Conservation (phyloP, 306 rosid genomes). For the Quercus mongolica region DNA sequence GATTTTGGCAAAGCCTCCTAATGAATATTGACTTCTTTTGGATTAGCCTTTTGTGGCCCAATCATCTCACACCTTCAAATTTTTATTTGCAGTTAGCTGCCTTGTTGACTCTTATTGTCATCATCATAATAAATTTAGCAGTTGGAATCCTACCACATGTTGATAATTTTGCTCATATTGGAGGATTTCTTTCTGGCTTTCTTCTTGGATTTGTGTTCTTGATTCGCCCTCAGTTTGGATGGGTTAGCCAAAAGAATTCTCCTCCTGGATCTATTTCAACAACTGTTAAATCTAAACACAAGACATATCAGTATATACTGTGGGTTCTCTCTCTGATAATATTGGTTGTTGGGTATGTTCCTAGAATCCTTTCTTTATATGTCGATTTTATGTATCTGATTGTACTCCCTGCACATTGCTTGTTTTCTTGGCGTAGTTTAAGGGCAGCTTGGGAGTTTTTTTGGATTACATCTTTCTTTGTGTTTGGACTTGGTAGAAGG, state of each 20-base stretch:
- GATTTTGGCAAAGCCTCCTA: slow-evolving; percentile 1
- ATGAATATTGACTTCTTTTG: slow-evolving; percentile 5
- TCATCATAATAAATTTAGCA: slow-evolving; percentile 61
- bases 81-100: slow-evolving; percentile 55
- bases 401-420: background rate
- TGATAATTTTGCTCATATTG: slow-evolving; percentile 87
- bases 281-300: slow-evolving; percentile 57
- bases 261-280: slow-evolving; percentile 14
- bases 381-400: background rate
- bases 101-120: slow-evolving; percentile 53
- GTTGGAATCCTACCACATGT: slow-evolving; percentile 89
- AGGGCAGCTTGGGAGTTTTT: too few relatives aligned
- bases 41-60: background rate
- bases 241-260: slow-evolving; percentile 47
- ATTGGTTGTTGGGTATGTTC: slow-evolving; percentile 47
- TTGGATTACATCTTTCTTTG: too few relatives aligned
- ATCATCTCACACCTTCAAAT: slow-evolving; percentile 23
- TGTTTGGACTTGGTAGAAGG: too few relatives aligned
- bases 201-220: slow-evolving; percentile 75
- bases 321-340: slow-evolving; percentile 58
- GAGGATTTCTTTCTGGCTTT: slow-evolving; percentile 84
- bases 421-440: background rate
- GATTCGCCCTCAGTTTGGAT: slow-evolving; percentile 75
- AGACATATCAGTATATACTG: slow-evolving; percentile 61
- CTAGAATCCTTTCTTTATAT: slow-evolving; percentile 7